Conservation (phyloP, 768 basidiomycete genomes). For the Kwoniella botswanensis region DNA sequence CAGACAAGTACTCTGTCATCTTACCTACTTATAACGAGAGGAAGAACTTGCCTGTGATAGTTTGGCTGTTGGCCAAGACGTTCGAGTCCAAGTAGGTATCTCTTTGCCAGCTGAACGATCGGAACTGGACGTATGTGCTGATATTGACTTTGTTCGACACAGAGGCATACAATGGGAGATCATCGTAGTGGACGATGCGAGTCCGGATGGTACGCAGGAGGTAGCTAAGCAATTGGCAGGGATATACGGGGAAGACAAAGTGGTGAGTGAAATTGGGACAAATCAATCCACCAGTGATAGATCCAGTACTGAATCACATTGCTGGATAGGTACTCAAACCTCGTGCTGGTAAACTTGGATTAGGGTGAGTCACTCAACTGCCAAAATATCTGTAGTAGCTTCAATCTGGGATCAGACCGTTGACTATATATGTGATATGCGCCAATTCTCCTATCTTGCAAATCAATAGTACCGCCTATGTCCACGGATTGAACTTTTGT, state of each 20-base stretch:
- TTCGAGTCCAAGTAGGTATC: constrained; percentile 74
- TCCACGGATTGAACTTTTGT: constrained; percentile 86
- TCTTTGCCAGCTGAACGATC: too few species aligned
- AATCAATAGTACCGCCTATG: constrained; percentile 76
- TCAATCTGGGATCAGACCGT: not conserved
- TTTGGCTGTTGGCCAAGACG: constrained; percentile 80
- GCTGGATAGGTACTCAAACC: constrained; percentile 73
- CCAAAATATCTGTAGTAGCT: not conserved
- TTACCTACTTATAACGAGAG: constrained; percentile 93
- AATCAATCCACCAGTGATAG: too few species aligned
- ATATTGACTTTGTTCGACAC: not conserved
- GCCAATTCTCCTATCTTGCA: not conserved
- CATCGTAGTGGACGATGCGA: constrained; percentile 88
- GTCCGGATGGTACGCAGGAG: constrained; percentile 91
- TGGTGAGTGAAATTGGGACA: constrained; percentile 65
- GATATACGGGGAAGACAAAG: constrained; percentile 81
- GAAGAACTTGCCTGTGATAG: constrained; percentile 84
- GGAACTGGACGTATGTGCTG: too few species aligned
- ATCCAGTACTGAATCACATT: not conserved
- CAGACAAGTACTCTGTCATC: constrained; percentile 82
- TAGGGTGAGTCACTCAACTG: too few species aligned
- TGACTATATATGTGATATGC: not conserved
- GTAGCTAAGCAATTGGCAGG: constrained; percentile 77
- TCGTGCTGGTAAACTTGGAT: constrained; percentile 85
- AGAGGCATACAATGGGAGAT: constrained; percentile 84